Conservation (phyloP, 495 filamentous ascomycete species). For the Aspergillus kassunensis region DNA sequence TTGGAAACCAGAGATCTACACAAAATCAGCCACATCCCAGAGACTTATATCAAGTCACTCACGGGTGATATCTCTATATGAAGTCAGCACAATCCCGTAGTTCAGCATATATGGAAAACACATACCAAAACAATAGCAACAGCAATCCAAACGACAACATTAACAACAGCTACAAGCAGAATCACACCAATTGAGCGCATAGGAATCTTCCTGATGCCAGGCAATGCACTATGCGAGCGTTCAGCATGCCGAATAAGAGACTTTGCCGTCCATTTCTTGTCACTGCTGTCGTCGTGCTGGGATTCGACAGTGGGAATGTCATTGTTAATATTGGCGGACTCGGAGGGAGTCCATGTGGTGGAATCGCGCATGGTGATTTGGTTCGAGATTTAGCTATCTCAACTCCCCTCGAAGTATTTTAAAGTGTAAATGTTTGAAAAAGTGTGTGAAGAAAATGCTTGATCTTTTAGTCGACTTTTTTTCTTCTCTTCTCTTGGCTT, state of each 20-base stretch:
- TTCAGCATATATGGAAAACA: neutral
- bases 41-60: constrained; percentile 9
- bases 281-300: constrained; percentile 1
- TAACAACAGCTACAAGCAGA: constrained; percentile 56
- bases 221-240: constrained; percentile 43
- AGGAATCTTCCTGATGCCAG: constrained; percentile 55
- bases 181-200: constrained; percentile 66
- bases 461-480: neutral
- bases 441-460: neutral
- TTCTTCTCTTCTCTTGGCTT: neutral
- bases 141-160: constrained; percentile 68
- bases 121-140: constrained; percentile 63
- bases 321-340: neutral
- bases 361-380: constrained; percentile 18
- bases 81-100: constrained; percentile 10
- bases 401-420: no score
- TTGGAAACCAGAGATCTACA: constrained; percentile 64
- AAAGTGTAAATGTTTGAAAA: neutral
- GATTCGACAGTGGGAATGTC: neutral
- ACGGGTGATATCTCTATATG: constrained; percentile 36
- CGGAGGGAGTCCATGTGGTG: neutral
- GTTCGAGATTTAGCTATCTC: no score
- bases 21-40: neutral
- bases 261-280: constrained; percentile 32
- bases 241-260: constrained; percentile 34